Base-by-base conservation (phyloP, 768 basidiomycete genomes). In the Pleurotus tuoliensis region DNA sequence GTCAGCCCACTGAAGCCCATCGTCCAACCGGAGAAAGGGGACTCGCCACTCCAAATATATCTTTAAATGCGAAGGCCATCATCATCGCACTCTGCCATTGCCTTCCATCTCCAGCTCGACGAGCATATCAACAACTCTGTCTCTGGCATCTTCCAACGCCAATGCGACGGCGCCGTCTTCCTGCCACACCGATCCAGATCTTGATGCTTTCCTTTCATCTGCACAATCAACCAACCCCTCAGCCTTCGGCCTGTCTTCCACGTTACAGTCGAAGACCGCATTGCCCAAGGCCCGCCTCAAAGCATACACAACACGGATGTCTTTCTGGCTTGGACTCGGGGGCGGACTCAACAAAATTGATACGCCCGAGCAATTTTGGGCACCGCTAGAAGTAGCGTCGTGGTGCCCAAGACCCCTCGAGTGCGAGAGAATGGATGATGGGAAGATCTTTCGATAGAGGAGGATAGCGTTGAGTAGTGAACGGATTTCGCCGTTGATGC, bases 91-190 rank as follows among this genome's bases (percentile, higher is more conserved):
- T 37, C 51, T 53, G n/a, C 51, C 51, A 40, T 53, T 39, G 15
- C 40, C 40, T 47, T 56, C 46, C 60, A 75, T 68, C 64, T 78
- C 77, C 25, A 68, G 63, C 37, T 76, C 77, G 16, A 78, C 74
- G 55, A 91, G 75, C 75, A 86, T 74, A 71, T 92, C 90, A 47
- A 90, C 87, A 37, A 84, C 84, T n/a, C 77, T 71, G 68, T 92
- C 90, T 56, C 85, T 76, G 47, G 88, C 89, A 58, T 91, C 88
- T 67, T 92, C 90, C 53, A 91, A 34, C 8, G 55, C 55, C 51
- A 37, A 53, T 11, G 51, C 37, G 22, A 52, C 39, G 16, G 43
- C 60, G 6, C 45, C 16, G n/a, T 20, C 25, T 25, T 55, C 59
- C 44, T 45, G 25, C 20, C 13, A 24, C 22, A 7, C 25, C 11